Evolutionary conservation across 352 stramenopile species (phyloP), one percentile per base, ranked within the genome.

Genomic region (Globisporangium sylvaticum): DNA sequence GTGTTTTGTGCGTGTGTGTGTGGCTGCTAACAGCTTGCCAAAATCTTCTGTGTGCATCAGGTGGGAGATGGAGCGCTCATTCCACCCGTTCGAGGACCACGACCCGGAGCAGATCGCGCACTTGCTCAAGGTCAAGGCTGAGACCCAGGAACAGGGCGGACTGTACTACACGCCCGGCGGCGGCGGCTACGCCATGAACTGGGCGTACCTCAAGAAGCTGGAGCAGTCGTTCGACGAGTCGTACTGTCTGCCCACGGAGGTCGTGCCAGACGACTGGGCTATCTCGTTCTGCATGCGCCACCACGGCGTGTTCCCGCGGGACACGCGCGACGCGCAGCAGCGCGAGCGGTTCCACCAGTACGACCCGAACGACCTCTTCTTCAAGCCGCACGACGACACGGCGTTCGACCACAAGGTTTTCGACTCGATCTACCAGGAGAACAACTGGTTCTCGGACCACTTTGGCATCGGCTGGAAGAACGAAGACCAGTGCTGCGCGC

Each of bases 381-480:
- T 84, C 72, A 81, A 77, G 63, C 66, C 70, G 6, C 74, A 93
- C 73, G 83, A 95, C 71, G 74, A 83, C 39, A 74, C 88, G 4
- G 85, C 75, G 1, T 95, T 83, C 73, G 79, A 95, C 66, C 84
- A 93, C 70, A 73, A 65, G 0, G 55, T 93, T 31, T 94, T 91
- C 64, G 66, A 75, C 44, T 90, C 88, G 6, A 89, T 94, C 65
- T 91, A 92, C 64, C 75, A 93, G 29, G 86, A 94, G 68, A 92
- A 91, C 72, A 95, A 95, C 70, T 95, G 88, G 88, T 96, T 94
- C 69, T 92, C 86, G 62, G 87, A 96, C 67, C 86, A 94, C 58
- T 66, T 81, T 44, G 85, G 86, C 10, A 86, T 96, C 65, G 84
- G 85, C 52, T 94, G 85, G 84, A 81, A 90, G 67, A 94, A 89